Base-by-base conservation (phyloP, 768 basidiomycete genomes). In the Calvatia gigantea region DNA sequence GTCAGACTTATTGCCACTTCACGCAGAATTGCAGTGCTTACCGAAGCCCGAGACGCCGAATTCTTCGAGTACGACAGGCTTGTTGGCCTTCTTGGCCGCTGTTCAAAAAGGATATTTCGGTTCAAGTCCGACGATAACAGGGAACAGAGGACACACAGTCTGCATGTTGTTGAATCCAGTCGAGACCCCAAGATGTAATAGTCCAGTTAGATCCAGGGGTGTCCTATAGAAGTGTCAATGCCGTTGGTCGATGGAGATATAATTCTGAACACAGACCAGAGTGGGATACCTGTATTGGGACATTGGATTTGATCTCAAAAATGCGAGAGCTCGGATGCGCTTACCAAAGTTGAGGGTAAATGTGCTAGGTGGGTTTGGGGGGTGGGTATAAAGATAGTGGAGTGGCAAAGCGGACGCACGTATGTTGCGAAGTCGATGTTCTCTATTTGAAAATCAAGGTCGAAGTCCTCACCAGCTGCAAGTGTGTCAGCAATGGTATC, bases 31-130 rank as follows among this genome's bases (percentile, higher is more conserved):
- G 7, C 42, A 39, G n/a, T 11, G 63, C 72, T 49, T 58, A 81
- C 79, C 65, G 2, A 76, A 56, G 15, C 76, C 76, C 28, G 61
- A 62, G 1, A 82, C 69, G 6, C 85, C 84, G 61, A 86, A 86
- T 60, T 86, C 85, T 62, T 87, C 85, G 47, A 85, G 62, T 48
- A 86, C 70, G 19, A 84, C 74, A 0, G 86, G 84, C 65, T 88
- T 87, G 60, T 77, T 75, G 37, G 75, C 76, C 49, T 69, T 73
- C 57, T 74, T 75, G 0, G 82, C 80, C 28, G 79, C 81, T 81
- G 57, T 17, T 55, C 37, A 39, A 11, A 41, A 47, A 32, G n/a
- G 17, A 23, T 37, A 15, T 53, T 23, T 37, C 29, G 12, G 4
- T 28, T 21, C 23, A 25, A 31, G n/a, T n/a, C 28, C 15, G 3